These are phyloP conservation scores for Daedaleopsis sinensis DNA, from an alignment of 768 basidiomycete genomes.

Conservation along the genomic window DNA sequence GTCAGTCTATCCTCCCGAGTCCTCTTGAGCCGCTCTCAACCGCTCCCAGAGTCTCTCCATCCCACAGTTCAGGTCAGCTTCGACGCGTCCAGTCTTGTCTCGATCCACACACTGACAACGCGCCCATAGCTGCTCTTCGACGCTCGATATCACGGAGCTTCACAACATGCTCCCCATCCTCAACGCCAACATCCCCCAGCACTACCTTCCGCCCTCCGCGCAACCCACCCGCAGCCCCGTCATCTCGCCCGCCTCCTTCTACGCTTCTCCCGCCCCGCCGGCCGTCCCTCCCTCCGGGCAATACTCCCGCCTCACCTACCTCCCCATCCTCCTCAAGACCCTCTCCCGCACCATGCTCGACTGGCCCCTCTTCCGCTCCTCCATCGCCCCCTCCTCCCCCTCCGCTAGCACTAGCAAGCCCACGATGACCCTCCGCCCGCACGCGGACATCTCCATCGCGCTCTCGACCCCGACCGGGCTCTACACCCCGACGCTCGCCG, in stretches of 20 bases:
- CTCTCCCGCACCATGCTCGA: slow-evolving; percentile 79
- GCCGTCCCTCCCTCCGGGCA: slow-evolving; percentile 53
- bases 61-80: slow-evolving; percentile 76
- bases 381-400: slow-evolving; percentile 52
- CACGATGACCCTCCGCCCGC: slow-evolving; percentile 70
- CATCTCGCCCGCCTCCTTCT: slow-evolving; percentile 44
- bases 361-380: slow-evolving; percentile 83
- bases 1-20: slow-evolving; percentile 37
- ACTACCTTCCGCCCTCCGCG: slow-evolving; percentile 49
- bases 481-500: slow-evolving; percentile 74
- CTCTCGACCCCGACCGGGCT: slow-evolving; percentile 82
- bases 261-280: slow-evolving; percentile 43
- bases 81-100: neutral
- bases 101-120: slow-evolving; percentile 2
- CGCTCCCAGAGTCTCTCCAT: slow-evolving; percentile 72
- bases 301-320: slow-evolving; percentile 73
- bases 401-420: slow-evolving; percentile 48
- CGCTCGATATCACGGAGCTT: slow-evolving; percentile 72
- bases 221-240: slow-evolving; percentile 38
- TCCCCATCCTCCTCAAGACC: slow-evolving; percentile 83
- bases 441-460: slow-evolving; percentile 75
- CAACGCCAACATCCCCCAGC: slow-evolving; percentile 69
- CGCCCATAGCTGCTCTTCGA: slow-evolving; percentile 63
- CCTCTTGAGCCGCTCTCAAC: neutral
- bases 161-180: slow-evolving; percentile 63